Evolutionary conservation across 2,329 filamentous ascomycete genomes (phyloP).

Genomic region (Alternaria infectoria): DNA sequence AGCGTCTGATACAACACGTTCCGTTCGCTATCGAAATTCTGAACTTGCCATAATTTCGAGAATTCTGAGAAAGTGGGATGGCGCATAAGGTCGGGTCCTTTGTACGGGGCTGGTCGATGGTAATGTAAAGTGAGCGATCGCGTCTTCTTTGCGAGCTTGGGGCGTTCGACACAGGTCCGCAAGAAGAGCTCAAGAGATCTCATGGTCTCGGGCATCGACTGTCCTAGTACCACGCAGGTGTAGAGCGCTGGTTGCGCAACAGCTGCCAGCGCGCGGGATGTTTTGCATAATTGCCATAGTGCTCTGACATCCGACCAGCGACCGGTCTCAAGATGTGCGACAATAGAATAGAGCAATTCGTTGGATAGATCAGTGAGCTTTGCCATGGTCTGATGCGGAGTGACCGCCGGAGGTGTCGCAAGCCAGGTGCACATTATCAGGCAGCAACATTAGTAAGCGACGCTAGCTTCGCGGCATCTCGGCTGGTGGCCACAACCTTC

Average conservation of each 20-base stretch:
- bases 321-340: conserved; percentile 1
- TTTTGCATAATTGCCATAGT: conserved; percentile 4
- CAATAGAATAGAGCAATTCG: conserved; percentile 9
- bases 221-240: conserved; percentile 1
- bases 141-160: conserved; percentile 2
- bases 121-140: conserved; percentile 1
- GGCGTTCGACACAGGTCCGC: conserved; percentile 2
- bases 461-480: neutral
- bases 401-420: neutral
- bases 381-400: neutral
- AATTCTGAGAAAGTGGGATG: neutral
- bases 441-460: neutral
- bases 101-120: neutral
- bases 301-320: neutral
- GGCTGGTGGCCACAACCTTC: neutral
- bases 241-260: conserved; percentile 15
- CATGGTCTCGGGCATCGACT: neutral
- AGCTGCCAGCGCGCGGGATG: conserved; percentile 1
- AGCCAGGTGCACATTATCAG: neutral
- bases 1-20: conserved; percentile 6
- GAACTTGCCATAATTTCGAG: neutral
- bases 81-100: conserved; percentile 1
- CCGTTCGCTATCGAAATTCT: conserved; percentile 1
- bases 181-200: conserved; percentile 6
- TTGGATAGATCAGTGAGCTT: conserved; percentile 7